Evolutionary conservation across 306 rosid species (phyloP).

Genomic region (Biancaea sappan): DNA sequence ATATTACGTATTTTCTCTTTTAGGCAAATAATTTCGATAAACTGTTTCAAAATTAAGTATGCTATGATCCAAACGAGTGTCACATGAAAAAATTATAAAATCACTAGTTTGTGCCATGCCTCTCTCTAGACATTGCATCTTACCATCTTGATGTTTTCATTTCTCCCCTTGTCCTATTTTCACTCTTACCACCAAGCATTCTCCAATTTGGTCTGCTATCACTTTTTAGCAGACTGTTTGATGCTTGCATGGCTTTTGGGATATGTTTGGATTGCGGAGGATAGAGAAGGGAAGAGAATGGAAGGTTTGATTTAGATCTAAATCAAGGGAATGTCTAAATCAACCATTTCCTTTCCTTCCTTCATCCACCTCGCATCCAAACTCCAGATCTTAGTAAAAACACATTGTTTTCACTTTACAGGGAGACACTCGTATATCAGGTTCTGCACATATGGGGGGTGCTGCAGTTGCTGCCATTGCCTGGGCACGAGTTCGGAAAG

Average conservation of each 20-base stretch:
- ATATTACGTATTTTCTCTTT: constrained; percentile 25
- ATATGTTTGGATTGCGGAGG: neutral
- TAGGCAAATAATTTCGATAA: constrained; percentile 22
- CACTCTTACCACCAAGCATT: neutral
- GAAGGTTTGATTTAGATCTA: neutral
- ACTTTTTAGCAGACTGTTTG: neutral
- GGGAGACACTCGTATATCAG: constrained; percentile 69
- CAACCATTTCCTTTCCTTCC: neutral
- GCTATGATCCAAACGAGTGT: neutral
- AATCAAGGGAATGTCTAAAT: neutral
- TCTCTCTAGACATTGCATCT: neutral
- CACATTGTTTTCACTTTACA: constrained; percentile 38
- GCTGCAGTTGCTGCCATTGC: constrained; percentile 86
- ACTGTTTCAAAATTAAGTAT: constrained; percentile 6
- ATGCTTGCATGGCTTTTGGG: constrained; percentile 6
- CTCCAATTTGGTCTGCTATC: neutral
- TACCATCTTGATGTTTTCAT: constrained; percentile 6
- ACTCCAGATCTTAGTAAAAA: constrained; percentile 9
- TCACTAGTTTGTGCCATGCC: constrained; percentile 10
- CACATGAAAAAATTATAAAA: no score
- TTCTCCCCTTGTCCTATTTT: neutral
- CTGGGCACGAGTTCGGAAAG: constrained; percentile 73
- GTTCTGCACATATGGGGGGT: constrained; percentile 91
- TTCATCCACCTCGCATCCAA: neutral
- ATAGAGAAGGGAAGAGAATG: neutral